A percentile compares a stretch with the other conserved stretches of the same genome.
Evolutionary conservation across 345 rosid genomes (phyloP).

Genomic region (Rhodomyrtus tomentosa): DNA sequence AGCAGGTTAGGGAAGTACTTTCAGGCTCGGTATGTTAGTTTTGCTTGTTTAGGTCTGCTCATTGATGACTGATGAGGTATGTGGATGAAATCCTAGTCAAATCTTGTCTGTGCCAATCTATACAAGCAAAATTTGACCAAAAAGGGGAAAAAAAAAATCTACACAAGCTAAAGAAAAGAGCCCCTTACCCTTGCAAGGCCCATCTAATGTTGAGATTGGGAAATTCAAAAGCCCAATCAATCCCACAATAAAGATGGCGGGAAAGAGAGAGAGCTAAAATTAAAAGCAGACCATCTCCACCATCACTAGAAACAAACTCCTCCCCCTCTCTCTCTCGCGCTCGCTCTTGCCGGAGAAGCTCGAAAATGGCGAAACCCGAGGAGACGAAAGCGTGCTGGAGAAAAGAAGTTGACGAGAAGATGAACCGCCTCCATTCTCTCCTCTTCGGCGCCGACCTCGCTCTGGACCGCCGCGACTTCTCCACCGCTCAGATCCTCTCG

Average conservation of each 20-base stretch:
- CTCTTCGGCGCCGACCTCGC: constrained; percentile 70
- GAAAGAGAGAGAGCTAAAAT: neutral
- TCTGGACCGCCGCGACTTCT: constrained; percentile 55
- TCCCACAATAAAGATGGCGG: neutral
- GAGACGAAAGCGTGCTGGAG: constrained; percentile 37
- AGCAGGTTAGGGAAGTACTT: neutral
- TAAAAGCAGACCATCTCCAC: neutral
- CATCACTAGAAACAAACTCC: neutral
- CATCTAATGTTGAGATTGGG: rapidly evolving
- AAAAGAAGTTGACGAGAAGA: constrained; percentile 57
- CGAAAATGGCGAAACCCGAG: constrained; percentile 18
- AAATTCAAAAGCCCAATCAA: neutral
- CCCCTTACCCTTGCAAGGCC: neutral
- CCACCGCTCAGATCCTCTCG: constrained; percentile 57
- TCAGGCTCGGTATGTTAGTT: neutral
- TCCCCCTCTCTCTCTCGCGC: neutral
- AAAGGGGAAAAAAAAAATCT: neutral
- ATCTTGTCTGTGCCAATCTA: neutral
- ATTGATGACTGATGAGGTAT: neutral
- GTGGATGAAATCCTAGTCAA: neutral
- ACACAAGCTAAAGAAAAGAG: neutral
- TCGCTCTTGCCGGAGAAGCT: constrained; percentile 18
- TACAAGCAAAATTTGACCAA: no score
- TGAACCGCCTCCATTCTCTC: constrained; percentile 82
- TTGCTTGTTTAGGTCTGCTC: neutral